Evolutionary conservation across 148 eudicot species (phyloP), one percentile per base, ranked within the genome.

Genomic region (Euryodendron excelsum): DNA sequence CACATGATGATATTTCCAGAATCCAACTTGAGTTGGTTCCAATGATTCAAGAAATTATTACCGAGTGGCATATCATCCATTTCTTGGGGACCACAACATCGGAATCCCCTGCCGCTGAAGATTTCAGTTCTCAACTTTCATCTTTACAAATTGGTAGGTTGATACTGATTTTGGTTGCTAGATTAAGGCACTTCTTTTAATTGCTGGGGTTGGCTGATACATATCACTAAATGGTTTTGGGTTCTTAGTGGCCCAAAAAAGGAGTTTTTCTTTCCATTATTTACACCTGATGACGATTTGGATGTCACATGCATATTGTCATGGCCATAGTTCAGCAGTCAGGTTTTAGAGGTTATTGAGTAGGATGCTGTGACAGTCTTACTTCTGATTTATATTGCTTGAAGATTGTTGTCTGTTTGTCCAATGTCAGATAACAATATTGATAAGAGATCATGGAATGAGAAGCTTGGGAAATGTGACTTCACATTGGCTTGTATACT

Each of bases 1-100:
- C 80, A 64, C 86, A 86, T 70, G 86, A 76, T 85, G 98, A 96
- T 77, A 89, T 85, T 77, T 85, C 91, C 65, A 91, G 82, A 85
- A 87, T 96, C 48, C 92, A 92, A 85, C 90, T 89, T 77, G 99
- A 96, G 80, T 86, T 96, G 68, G 77, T 91, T 58, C 99, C 99
- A 30, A 86, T 96, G 97, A 84, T 93, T 76, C 87, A 88, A 86
- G 98, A 96, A 84, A 83, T 81, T 68, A 73, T 93, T 63, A 83
- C 89, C 30, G 99, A 96, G 79, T 96, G 99, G 99, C 93, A 91
- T 85, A 89, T 96, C 77, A 88, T 96, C 78, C 86, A 87, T 91
- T 93, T 88, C 84, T 77, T 96, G 74, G 87, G 87, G 56, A 92
- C 92, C 15, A 84, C 90, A 83, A 87, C 98, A 64, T 90, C 95